Percentiles rank a stretch among this genome's conserved stretches.
Conservation (phyloP, 1,284 basidiomycete genomes). For the Leccinum fuscescens region DNA sequence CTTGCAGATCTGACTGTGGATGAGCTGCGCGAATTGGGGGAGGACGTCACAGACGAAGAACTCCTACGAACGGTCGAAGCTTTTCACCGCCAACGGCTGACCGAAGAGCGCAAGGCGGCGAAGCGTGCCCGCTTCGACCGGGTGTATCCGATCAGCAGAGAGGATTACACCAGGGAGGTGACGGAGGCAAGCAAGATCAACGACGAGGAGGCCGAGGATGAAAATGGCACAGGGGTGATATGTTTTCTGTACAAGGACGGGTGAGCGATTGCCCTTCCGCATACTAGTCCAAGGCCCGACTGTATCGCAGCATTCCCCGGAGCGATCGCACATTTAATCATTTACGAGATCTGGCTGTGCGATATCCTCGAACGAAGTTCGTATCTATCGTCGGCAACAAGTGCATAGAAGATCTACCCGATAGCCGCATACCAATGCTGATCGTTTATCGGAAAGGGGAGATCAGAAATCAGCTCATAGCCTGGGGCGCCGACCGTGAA, state of each 20-base stretch:
- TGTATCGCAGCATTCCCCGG: slow-evolving; percentile 59
- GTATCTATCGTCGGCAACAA: slow-evolving; percentile 94
- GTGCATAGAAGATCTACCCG: slow-evolving; percentile 95
- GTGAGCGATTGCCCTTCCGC: slow-evolving; percentile 42
- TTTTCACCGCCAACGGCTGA: slow-evolving; percentile 66
- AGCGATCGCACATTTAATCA: slow-evolving; percentile 78
- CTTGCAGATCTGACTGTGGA: slow-evolving; percentile 65
- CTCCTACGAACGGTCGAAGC: slow-evolving; percentile 75
- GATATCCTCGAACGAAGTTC: slow-evolving; percentile 92
- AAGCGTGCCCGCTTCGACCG: slow-evolving; percentile 78
- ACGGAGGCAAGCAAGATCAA: slow-evolving; percentile 85
- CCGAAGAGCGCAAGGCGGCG: slow-evolving; percentile 61
- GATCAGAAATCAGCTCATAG: slow-evolving; percentile 81
- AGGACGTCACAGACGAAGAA: slow-evolving; percentile 73
- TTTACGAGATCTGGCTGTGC: slow-evolving; percentile 70
- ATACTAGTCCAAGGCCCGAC: slow-evolving; percentile 3
- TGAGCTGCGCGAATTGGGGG: slow-evolving; percentile 68
- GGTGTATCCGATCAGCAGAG: slow-evolving; percentile 86
- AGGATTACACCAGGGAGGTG: slow-evolving; percentile 93
- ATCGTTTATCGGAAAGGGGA: slow-evolving; percentile 92
- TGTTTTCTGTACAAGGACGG: slow-evolving; percentile 90
- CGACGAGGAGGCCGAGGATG: slow-evolving; percentile 61
- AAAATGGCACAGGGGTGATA: slow-evolving; percentile 79
- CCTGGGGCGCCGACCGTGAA: slow-evolving; percentile 79
- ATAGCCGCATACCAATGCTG: slow-evolving; percentile 87